Base-by-base conservation (phyloP, 148 eudicot species). In the Gaultheria prostrata region DNA sequence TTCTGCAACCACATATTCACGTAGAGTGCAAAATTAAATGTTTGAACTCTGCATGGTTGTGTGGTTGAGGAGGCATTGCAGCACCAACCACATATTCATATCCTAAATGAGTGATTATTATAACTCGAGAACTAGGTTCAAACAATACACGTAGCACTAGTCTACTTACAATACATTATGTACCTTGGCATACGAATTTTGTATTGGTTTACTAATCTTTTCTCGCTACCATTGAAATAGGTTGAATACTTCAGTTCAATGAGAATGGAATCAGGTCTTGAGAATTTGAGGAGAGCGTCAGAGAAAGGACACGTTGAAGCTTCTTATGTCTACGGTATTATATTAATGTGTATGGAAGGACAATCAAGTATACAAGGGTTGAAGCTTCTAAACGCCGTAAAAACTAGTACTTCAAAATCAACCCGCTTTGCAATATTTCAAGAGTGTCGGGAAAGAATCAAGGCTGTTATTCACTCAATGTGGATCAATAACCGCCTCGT, bases 241-340 rank as follows among this genome's bases (percentile, higher is more conserved):
- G 43, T 80, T 75, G 86, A 85, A 20, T 85, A 85, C 51, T 85
- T 85, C 67, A 85, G 76, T 48, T 33, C 10, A 6, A 32, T 13
- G 76, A 83, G 74, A 54, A 24, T 65, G n/a, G 88, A 86, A 74
- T 53, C 71, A 15, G 83, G 88, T 8, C 69, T 86, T 8, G 83
- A 86, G 76, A 30, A 73, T 32, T 69, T 86, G 33, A 83, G 53
- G 56, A 73, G 46, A 59, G 88, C 88, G 7, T 74, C 79, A 28
- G 77, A 79, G 24, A 83, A 79, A 33, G 83, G 83, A 20, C 88
- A 86, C 24, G 49, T 57, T 17, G 85, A 83, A 54, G 85, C 88
- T 8, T 79, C 83, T 9, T 83, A 86, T 39, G 88, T 86, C 1
- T 83, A 73, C 4, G 88, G 83, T 12, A 83, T 86, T 26, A 79